Conservation (phyloP, 352 stramenopile genomes). For the Phytophthora parvispora region DNA sequence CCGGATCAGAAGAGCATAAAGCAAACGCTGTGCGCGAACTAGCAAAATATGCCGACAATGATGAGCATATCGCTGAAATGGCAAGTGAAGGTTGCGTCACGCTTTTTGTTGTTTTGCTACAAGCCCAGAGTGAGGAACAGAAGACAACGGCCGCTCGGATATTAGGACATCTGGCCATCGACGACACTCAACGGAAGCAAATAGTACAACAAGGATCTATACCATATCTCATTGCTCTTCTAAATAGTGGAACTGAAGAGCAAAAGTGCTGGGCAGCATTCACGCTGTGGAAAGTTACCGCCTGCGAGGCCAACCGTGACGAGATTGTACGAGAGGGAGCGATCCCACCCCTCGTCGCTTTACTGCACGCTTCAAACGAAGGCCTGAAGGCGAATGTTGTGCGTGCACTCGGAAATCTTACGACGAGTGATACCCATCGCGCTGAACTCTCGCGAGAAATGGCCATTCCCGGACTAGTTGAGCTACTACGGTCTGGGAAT, state of each 20-base stretch:
- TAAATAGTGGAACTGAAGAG: not conserved
- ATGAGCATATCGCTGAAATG: not conserved
- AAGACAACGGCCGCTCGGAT: not conserved
- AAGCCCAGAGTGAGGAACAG: not conserved
- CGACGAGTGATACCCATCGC: not conserved
- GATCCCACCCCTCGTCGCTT: not conserved
- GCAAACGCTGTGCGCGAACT: not conserved
- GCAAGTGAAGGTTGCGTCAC: not conserved
- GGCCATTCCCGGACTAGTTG: not conserved
- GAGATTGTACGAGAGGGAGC: not conserved
- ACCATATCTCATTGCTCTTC: not conserved
- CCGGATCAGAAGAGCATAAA: not conserved
- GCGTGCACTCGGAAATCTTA: not conserved
- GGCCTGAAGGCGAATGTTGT: not conserved
- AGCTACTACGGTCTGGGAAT: not conserved
- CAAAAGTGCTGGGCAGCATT: conserved; percentile 1
- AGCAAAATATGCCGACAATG: not conserved
- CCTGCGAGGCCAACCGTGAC: not conserved
- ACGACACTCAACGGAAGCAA: not conserved
- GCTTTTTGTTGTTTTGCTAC: not conserved
- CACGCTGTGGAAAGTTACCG: not conserved
- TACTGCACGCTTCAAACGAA: not conserved
- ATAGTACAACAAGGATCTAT: not conserved
- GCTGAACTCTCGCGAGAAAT: not conserved
- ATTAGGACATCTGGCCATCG: not conserved